Evolutionary conservation across 2,329 filamentous ascomycete species (phyloP), one percentile per base, ranked within the genome.

Genomic region (Microcyclospora pomicola): DNA sequence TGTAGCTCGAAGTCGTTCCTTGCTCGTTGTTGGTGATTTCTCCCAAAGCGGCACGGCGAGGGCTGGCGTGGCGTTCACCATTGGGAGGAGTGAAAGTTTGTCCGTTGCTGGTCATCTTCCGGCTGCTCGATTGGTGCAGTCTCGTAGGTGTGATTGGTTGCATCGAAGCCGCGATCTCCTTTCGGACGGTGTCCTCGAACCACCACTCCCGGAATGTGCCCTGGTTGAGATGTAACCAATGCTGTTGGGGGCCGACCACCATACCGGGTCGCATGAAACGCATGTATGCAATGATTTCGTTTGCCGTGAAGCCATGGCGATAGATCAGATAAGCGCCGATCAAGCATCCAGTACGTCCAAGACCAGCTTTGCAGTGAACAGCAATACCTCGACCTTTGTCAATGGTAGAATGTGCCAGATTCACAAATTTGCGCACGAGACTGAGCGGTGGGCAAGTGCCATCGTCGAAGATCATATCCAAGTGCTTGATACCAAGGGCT

Each of bases 401-500:
- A 55, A 98, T 98, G 63, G 82, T 94, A 57, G 93, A 82, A 56
- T 96, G 91, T 1, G 91, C 87, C 42, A 98, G 71, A 49, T 84
- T 84, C 60, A 98, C 88, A 59, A 98, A 98, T 58, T 87, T 87
- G 49, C 84, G 78, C 19, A 98, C 91, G n/a, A 87, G 79, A 13
- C 75, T 75, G 37, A 98, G 68, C 2, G 85, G 78, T 15, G 91
- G 91, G 59, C 91, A 98, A 3, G 91, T 98, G 47, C 91, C 91
- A 52, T 98, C 91, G 54, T 96, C 91, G 56, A 98, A 98, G 54
- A 98, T 96, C 91, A 98, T 98, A 64, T 98, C 91, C 31, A 96
- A 70, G 58, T 98, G 91, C 53, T 86, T 80, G 55, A 98, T 96
- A 24, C 88, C 88, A 37, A 98, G 70, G 3, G 87, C 84, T 46